Percentiles rank a stretch among this genome's conserved stretches.
Evolutionary conservation across 192 early-diverging fungal genomes (phyloP).

Genomic region (Linnemannia schmuckeri): DNA sequence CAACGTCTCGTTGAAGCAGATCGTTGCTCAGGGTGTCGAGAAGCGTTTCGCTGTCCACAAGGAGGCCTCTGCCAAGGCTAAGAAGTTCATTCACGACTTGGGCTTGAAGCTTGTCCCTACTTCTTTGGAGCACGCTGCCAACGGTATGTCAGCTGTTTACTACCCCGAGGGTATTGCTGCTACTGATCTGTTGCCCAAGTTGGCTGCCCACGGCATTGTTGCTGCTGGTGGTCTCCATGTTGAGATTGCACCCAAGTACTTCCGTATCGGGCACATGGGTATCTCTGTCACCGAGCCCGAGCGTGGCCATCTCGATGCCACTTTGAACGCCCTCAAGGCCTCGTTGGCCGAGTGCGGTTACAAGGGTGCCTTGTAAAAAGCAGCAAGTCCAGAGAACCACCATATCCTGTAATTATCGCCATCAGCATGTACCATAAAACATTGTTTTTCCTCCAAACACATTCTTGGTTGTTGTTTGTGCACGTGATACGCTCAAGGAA

Average conservation of each 20-base stretch:
- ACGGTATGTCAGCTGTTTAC: constrained; percentile 89
- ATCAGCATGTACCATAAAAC: constrained; percentile 6
- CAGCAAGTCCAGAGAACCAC: background rate
- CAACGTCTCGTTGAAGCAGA: constrained; percentile 84
- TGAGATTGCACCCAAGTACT: constrained; percentile 88
- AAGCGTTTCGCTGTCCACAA: constrained; percentile 83
- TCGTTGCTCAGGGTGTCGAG: constrained; percentile 77
- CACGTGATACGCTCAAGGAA: background rate
- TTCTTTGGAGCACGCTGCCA: constrained; percentile 69
- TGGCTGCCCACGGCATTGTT: constrained; percentile 86
- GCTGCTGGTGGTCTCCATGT: constrained; percentile 94
- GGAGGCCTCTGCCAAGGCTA: constrained; percentile 79
- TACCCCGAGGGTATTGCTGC: constrained; percentile 86
- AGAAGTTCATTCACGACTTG: constrained; percentile 73
- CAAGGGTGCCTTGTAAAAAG: constrained; percentile 54
- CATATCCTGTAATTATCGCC: constrained; percentile 26
- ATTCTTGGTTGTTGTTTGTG: background rate
- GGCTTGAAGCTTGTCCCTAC: constrained; percentile 84
- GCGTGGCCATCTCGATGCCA: constrained; percentile 74
- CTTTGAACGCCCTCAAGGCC: constrained; percentile 70
- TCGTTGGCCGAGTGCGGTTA: constrained; percentile 72
- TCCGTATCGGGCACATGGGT: constrained; percentile 94
- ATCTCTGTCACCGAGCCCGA: constrained; percentile 80
- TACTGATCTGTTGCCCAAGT: constrained; percentile 80
- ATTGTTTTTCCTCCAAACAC: background rate